phyloP scores from a whole-genome alignment of 2,329 filamentous ascomycete species.

The Penicillium sp. region DNA sequence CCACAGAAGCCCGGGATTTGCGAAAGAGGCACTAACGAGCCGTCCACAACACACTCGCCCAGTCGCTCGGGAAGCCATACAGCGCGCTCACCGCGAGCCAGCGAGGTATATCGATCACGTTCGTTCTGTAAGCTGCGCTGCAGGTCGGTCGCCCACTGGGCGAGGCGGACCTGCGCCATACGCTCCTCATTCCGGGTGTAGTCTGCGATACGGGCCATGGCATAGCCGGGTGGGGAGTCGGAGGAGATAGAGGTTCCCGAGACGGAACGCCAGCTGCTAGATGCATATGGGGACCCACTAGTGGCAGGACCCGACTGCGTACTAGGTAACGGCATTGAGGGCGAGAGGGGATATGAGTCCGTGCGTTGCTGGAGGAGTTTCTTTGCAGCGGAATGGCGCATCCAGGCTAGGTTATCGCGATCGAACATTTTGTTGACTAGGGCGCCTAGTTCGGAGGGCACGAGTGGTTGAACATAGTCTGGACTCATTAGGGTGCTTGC shows the following conservation, averaged over 20 bases:
- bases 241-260: constrained; percentile 26
- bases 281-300: not conserved
- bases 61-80: constrained; percentile 67
- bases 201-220: constrained; percentile 60
- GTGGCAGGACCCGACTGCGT: constrained; percentile 11
- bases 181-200: constrained; percentile 60
- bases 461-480: constrained; percentile 79
- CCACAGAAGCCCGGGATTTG: constrained; percentile 33
- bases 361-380: constrained; percentile 74
- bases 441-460: constrained; percentile 67
- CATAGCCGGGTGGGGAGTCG: constrained; percentile 48
- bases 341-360: constrained; percentile 22
- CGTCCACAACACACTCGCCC: constrained; percentile 65
- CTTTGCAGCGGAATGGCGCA: constrained; percentile 77
- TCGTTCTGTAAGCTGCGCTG: constrained; percentile 74
- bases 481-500: constrained; percentile 90
- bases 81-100: constrained; percentile 62
- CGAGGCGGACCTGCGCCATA: constrained; percentile 67
- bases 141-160: constrained; percentile 78
- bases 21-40: constrained; percentile 57
- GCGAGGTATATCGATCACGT: constrained; percentile 63
- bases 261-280: constrained; percentile 9
- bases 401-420: constrained; percentile 71
- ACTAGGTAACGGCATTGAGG: constrained; percentile 16
- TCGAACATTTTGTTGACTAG: constrained; percentile 77